These are phyloP conservation scores for Heterobasidion irregulare DNA, from an alignment of 1,284 basidiomycete species.

Conservation along the genomic window DNA sequence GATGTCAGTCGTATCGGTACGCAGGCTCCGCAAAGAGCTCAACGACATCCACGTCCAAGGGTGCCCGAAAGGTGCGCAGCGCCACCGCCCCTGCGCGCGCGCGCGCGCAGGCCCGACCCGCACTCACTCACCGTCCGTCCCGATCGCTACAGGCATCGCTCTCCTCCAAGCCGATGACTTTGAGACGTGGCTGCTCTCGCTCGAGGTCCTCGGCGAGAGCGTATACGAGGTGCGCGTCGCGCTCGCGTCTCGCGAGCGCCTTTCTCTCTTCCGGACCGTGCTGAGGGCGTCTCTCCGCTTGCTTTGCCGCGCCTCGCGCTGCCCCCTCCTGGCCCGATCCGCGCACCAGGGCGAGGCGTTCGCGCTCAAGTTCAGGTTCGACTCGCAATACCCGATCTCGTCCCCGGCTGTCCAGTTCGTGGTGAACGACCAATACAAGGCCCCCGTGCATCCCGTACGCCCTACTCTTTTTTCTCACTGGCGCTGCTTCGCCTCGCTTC, in stretches of 20 bases:
- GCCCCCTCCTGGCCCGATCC: neutral
- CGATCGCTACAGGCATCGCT: slow-evolving; percentile 45
- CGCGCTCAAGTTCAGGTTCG: slow-evolving; percentile 72
- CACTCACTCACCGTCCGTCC: neutral
- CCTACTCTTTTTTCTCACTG: neutral
- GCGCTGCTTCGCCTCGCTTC: neutral
- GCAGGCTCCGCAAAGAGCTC: slow-evolving; percentile 68
- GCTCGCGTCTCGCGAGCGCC: neutral
- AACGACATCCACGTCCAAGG: slow-evolving; percentile 61
- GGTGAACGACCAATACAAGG: slow-evolving; percentile 46
- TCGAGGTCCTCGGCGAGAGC: slow-evolving; percentile 75
- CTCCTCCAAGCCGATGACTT: slow-evolving; percentile 68
- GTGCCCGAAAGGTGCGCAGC: slow-evolving; percentile 55
- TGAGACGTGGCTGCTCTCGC: slow-evolving; percentile 61
- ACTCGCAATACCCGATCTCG: slow-evolving; percentile 69
- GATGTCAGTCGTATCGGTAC: slow-evolving; percentile 59
- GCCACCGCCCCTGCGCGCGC: neutral
- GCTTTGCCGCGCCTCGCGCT: neutral
- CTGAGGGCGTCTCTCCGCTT: too few relatives aligned
- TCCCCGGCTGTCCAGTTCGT: slow-evolving; percentile 80
- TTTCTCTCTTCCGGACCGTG: too few relatives aligned
- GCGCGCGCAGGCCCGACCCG: neutral
- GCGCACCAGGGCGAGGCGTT: slow-evolving; percentile 57
- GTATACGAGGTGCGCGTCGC: slow-evolving; percentile 50
- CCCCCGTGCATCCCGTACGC: slow-evolving; percentile 71